Conservation (phyloP, 1,284 basidiomycete genomes). For the Cerioporus squamosus region DNA sequence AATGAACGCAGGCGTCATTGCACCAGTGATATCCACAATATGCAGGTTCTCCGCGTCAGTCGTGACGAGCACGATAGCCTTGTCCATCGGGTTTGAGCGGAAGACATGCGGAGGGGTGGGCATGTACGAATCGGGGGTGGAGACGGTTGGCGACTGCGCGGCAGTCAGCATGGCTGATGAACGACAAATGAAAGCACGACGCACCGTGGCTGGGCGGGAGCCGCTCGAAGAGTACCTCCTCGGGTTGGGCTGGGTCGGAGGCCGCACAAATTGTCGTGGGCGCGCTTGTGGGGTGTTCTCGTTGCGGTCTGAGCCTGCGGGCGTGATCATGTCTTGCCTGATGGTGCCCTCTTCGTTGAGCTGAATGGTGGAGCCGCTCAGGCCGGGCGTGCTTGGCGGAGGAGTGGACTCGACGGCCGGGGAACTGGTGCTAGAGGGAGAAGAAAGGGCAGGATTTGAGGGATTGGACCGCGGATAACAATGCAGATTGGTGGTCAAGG, state of each 20-base stretch:
- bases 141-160: slow-evolving; percentile 51
- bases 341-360: slow-evolving; percentile 42
- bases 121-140: slow-evolving; percentile 35
- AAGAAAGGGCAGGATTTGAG: slow-evolving; percentile 59
- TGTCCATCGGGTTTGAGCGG: slow-evolving; percentile 40
- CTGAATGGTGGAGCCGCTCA: slow-evolving; percentile 48
- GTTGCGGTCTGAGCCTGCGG: slow-evolving; percentile 30
- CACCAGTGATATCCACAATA: slow-evolving; percentile 78
- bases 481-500: slow-evolving; percentile 46
- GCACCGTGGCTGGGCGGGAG: slow-evolving; percentile 42
- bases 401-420: slow-evolving; percentile 63
- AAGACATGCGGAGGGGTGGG: slow-evolving; percentile 22
- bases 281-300: slow-evolving; percentile 27
- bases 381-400: slow-evolving; percentile 67
- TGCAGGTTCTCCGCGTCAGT: slow-evolving; percentile 82
- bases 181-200: slow-evolving; percentile 22
- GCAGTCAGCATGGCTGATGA: background rate
- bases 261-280: slow-evolving; percentile 25
- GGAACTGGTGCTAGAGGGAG: slow-evolving; percentile 68
- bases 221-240: slow-evolving; percentile 18
- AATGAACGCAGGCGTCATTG: slow-evolving; percentile 73
- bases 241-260: background rate
- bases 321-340: slow-evolving; percentile 36
- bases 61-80: slow-evolving; percentile 75
- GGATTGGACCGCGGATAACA: slow-evolving; percentile 47